Conservation (phyloP, 768 basidiomycete species). For the Lactarius quietus region DNA sequence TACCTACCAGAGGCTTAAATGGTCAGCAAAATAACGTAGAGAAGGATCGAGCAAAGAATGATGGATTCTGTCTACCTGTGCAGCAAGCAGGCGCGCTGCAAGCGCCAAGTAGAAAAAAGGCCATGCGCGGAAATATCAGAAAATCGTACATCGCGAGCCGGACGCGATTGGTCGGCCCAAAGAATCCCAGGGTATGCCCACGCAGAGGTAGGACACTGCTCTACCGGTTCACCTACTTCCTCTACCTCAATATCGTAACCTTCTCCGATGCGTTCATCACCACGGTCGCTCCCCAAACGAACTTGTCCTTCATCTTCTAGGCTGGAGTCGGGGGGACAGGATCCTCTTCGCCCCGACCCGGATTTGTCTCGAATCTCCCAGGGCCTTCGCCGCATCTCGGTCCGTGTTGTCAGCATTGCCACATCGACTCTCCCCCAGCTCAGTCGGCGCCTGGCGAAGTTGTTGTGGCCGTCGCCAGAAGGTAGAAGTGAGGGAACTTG, state of each 20-base stretch:
- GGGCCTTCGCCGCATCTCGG: conserved; percentile 57
- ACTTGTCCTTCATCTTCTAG: conserved; percentile 61
- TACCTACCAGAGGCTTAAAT: conserved; percentile 66
- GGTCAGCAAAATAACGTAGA: conserved; percentile 78
- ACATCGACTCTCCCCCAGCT: too few species aligned
- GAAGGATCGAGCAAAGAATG: conserved; percentile 78
- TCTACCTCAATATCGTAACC: conserved; percentile 37
- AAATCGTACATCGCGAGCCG: conserved; percentile 63
- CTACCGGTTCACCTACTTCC: conserved; percentile 26
- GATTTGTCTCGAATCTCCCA: too few species aligned
- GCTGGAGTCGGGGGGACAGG: conserved; percentile 49
- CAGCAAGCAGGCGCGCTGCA: background rate
- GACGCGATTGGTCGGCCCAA: conserved; percentile 65
- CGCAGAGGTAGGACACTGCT: conserved; percentile 52
- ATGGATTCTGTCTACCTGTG: conserved; percentile 80
- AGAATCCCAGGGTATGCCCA: conserved; percentile 73
- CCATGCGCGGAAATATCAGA: conserved; percentile 66
- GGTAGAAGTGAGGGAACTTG: too few species aligned
- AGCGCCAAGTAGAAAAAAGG: background rate
- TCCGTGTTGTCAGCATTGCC: conserved; percentile 79
- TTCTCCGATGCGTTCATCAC: conserved; percentile 25
- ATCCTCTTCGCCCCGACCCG: conserved; percentile 46
- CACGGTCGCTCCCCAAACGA: conserved; percentile 42
- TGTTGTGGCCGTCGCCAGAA: too few species aligned
- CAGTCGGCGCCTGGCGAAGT: too few species aligned